Conservation (phyloP, 1,139 yeast genomes). For the Pichia sp. region DNA sequence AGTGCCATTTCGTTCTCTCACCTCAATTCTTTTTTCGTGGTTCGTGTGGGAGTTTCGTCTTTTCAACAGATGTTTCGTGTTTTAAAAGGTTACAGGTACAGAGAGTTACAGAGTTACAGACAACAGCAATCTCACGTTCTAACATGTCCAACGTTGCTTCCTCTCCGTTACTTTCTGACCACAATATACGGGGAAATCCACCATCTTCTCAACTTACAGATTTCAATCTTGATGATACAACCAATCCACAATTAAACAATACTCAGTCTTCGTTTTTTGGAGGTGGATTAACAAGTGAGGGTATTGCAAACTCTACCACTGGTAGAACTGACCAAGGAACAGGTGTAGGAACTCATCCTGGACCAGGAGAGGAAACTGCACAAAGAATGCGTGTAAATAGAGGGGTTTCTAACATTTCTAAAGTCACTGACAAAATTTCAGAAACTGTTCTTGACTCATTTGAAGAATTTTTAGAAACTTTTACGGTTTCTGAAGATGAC, state of each 20-base stretch:
- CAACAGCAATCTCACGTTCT: background rate
- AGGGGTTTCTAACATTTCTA: constrained; percentile 65
- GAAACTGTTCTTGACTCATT: constrained; percentile 90
- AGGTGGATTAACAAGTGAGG: constrained; percentile 10
- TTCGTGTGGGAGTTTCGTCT: background rate
- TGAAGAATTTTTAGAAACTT: constrained; percentile 75
- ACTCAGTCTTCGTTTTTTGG: constrained; percentile 15
- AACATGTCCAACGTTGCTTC: constrained; percentile 18
- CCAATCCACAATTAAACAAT: constrained; percentile 2
- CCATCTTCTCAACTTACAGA: constrained; percentile 19
- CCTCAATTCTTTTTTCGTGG: background rate
- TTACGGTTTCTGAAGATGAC: constrained; percentile 36
- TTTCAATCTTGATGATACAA: constrained; percentile 14
- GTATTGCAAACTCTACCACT: constrained; percentile 1
- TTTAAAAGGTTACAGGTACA: no score
- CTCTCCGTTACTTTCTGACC: constrained; percentile 19
- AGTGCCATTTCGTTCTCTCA: no score
- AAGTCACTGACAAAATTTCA: constrained; percentile 86
- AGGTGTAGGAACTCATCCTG: background rate
- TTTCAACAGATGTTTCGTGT: no score
- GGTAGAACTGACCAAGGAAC: constrained; percentile 1
- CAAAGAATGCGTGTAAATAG: constrained; percentile 35
- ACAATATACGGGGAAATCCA: constrained; percentile 8
- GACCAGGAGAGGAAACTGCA: constrained; percentile 21
- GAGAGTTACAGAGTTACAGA: background rate